phyloP scores from a whole-genome alignment of 2,329 filamentous ascomycete species.

The Rhinocladiella mackenziei region DNA sequence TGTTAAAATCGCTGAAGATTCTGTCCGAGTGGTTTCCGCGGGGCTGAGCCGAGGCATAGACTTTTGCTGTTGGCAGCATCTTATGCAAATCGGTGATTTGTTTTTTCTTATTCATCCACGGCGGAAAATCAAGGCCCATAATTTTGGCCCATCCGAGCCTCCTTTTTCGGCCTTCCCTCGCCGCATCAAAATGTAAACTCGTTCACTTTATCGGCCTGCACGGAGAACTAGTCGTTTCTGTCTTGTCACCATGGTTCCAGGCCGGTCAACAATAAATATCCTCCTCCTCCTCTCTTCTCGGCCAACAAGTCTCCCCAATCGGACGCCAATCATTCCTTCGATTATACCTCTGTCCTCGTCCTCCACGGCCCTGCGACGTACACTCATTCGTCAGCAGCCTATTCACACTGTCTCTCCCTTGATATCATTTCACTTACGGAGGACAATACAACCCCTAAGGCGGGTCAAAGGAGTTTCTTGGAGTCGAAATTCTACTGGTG shows the following conservation, averaged over 20 bases:
- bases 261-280: conserved; percentile 20
- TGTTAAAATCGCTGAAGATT: neutral
- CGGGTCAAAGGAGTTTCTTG: neutral
- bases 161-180: too few relatives aligned
- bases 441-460: neutral
- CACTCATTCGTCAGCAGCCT: conserved; percentile 5
- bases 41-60: conserved; percentile 15
- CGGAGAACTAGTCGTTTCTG: conserved; percentile 3
- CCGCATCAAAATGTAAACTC: too few relatives aligned
- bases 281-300: conserved; percentile 11
- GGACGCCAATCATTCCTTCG: neutral
- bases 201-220: too few relatives aligned
- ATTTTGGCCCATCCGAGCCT: conserved; percentile 2
- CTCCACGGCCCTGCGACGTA: conserved; percentile 1
- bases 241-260: conserved; percentile 14
- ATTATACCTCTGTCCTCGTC: neutral
- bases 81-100: too few relatives aligned
- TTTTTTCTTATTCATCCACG: too few relatives aligned
- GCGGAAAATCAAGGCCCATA: too few relatives aligned
- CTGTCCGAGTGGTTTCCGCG: conserved; percentile 1
- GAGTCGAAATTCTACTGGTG: conserved; percentile 19
- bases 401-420: neutral
- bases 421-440: neutral
- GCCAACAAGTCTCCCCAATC: neutral
- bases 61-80: too few relatives aligned